Conservation (phyloP, 129 eudicot genomes). For the Rutidosis leptorrhynchoides region DNA sequence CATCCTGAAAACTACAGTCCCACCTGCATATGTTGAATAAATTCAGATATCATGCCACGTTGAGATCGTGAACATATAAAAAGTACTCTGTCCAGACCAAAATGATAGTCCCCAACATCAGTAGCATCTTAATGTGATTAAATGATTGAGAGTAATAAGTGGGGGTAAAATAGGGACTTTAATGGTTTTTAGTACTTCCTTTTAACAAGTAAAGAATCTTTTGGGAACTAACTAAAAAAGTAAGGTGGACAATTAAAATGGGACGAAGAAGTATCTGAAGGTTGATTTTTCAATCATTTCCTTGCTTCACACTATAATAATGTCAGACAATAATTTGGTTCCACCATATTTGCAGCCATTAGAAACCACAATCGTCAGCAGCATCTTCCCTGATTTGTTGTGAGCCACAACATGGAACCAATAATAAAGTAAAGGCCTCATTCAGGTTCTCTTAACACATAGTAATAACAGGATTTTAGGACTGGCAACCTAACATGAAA, state of each 20-base stretch:
- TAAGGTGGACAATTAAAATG: too few relatives aligned
- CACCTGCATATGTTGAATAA: slow-evolving; percentile 53
- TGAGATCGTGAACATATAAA: slow-evolving; percentile 7
- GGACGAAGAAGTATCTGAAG: neutral
- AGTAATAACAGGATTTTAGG: neutral
- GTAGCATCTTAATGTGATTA: too few relatives aligned
- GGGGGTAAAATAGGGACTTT: too few relatives aligned
- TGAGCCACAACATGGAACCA: neutral
- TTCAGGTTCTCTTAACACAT: neutral
- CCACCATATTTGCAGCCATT: neutral
- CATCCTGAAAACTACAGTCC: slow-evolving; percentile 95
- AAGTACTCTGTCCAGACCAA: neutral
- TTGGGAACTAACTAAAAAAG: too few relatives aligned
- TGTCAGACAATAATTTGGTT: neutral
- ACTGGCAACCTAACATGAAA: neutral
- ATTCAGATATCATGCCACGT: slow-evolving; percentile 5
- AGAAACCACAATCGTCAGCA: neutral
- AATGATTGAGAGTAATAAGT: too few relatives aligned
- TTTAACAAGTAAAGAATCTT: too few relatives aligned
- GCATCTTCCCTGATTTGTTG: neutral
- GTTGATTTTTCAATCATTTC: neutral
- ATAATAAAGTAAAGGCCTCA: neutral
- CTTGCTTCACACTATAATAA: neutral
- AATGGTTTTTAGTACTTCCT: too few relatives aligned
- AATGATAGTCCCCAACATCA: too few relatives aligned